Evolutionary conservation across 441 rosid genomes (phyloP).

Genomic region (Erodium texanum): DNA sequence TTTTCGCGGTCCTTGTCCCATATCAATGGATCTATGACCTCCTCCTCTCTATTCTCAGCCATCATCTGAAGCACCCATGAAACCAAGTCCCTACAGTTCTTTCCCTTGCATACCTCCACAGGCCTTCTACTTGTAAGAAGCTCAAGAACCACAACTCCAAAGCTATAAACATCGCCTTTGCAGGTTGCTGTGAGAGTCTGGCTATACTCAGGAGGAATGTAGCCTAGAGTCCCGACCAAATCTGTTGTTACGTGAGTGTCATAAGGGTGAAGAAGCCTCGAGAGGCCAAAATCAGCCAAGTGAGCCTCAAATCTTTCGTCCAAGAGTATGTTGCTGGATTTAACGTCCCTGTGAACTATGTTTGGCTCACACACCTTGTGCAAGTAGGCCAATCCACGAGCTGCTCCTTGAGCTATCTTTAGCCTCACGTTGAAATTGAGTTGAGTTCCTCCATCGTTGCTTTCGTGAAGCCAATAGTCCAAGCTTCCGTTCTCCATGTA

Average conservation of each 20-base stretch:
- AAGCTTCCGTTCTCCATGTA: slow-evolving; percentile 74
- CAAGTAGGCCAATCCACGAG: slow-evolving; percentile 49
- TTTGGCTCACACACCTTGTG: slow-evolving; percentile 67
- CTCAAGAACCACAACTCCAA: slow-evolving; percentile 73
- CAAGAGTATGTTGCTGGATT: slow-evolving; percentile 22
- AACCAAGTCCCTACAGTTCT: slow-evolving; percentile 46
- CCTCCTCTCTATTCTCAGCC: slow-evolving; percentile 40
- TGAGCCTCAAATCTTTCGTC: slow-evolving; percentile 59
- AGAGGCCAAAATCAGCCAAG: slow-evolving; percentile 71
- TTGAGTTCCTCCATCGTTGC: slow-evolving; percentile 29
- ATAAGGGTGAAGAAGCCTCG: slow-evolving; percentile 53
- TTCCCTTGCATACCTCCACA: slow-evolving; percentile 63
- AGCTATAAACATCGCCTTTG: slow-evolving; percentile 67
- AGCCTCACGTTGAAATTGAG: slow-evolving; percentile 48
- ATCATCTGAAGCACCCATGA: slow-evolving; percentile 51
- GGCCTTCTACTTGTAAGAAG: slow-evolving; percentile 67
- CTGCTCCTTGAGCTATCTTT: slow-evolving; percentile 54
- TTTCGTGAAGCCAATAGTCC: slow-evolving; percentile 77
- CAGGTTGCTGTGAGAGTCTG: slow-evolving; percentile 67
- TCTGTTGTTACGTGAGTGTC: slow-evolving; percentile 71
- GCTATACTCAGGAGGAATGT: slow-evolving; percentile 73
- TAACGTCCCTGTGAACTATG: slow-evolving; percentile 63
- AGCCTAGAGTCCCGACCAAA: slow-evolving; percentile 69
- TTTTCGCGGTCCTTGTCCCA: slow-evolving; percentile 42
- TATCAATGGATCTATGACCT: slow-evolving; percentile 46